Percentiles rank a stretch among this genome's conserved stretches.
Evolutionary conservation across 768 basidiomycete genomes (phyloP).

Genomic region (Rhizopogon vesiculosus): DNA sequence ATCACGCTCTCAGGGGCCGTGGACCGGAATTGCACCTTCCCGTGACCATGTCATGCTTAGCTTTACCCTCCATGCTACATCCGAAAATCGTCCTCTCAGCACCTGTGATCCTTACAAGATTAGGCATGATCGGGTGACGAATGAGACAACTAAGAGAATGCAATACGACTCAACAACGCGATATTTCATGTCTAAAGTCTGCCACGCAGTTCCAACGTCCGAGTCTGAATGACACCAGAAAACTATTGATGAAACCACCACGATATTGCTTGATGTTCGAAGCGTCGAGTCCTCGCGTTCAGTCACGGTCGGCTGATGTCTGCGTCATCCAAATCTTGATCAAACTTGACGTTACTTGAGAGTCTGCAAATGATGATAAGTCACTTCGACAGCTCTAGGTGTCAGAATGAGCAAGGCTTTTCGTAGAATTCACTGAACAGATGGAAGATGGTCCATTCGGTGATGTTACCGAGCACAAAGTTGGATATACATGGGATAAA

Average conservation of each 20-base stretch:
- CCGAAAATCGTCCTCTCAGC: too few relatives aligned
- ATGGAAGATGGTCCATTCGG: not conserved
- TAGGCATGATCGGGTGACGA: too few relatives aligned
- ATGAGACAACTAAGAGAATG: not conserved
- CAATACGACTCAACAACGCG: not conserved
- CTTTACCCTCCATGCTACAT: too few relatives aligned
- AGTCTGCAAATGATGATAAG: slow-evolving; percentile 10
- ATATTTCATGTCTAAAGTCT: not conserved
- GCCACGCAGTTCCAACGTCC: not conserved
- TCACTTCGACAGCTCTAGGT: slow-evolving; percentile 2
- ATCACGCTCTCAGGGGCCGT: too few relatives aligned
- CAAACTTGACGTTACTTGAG: slow-evolving; percentile 5
- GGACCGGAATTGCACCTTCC: too few relatives aligned
- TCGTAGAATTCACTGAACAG: slow-evolving; percentile 6
- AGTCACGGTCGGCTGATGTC: slow-evolving; percentile 8
- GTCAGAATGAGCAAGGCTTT: not conserved
- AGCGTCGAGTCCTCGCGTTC: slow-evolving; percentile 16
- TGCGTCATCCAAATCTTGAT: slow-evolving; percentile 1
- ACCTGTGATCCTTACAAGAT: too few relatives aligned
- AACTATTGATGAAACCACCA: slow-evolving; percentile 7
- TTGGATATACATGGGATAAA: not conserved
- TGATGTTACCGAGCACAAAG: not conserved
- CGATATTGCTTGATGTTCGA: slow-evolving; percentile 17
- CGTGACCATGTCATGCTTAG: too few relatives aligned
- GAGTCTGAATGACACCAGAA: not conserved